phyloP scores from a whole-genome alignment of 2,329 filamentous ascomycete species.

The Trichophyton verrucosum region DNA sequence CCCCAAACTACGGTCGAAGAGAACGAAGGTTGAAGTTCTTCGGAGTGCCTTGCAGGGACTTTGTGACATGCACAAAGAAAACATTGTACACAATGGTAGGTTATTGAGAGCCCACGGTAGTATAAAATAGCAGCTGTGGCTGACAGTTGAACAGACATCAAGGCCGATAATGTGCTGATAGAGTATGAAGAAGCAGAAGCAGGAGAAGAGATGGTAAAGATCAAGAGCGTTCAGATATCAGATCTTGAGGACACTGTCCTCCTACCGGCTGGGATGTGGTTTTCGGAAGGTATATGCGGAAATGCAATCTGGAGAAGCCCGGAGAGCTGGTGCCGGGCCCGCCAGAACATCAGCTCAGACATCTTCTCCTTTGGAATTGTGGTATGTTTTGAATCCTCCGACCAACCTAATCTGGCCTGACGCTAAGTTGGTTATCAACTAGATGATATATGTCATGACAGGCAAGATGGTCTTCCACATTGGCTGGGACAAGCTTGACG shows the following conservation, averaged over 20 bases:
- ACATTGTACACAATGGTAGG: slow-evolving; percentile 24
- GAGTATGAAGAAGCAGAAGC: slow-evolving; percentile 19
- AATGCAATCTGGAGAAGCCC: slow-evolving; percentile 27
- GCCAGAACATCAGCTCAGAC: slow-evolving; percentile 23
- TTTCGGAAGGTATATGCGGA: slow-evolving; percentile 19
- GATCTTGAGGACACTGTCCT: slow-evolving; percentile 23
- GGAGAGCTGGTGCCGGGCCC: slow-evolving; percentile 23
- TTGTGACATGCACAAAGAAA: slow-evolving; percentile 22
- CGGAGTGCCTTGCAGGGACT: slow-evolving; percentile 19
- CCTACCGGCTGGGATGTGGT: slow-evolving; percentile 17
- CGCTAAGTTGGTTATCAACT: slow-evolving; percentile 4
- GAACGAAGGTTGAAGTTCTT: slow-evolving; percentile 13
- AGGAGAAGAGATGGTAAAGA: slow-evolving; percentile 3
- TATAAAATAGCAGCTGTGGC: background rate
- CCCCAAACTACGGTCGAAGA: slow-evolving; percentile 10
- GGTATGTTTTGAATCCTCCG: slow-evolving; percentile 12
- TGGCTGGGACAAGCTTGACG: slow-evolving; percentile 15
- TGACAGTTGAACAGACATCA: slow-evolving; percentile 20
- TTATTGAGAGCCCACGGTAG: slow-evolving; percentile 5
- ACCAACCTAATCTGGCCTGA: too few relatives aligned
- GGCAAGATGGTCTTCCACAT: slow-evolving; percentile 21
- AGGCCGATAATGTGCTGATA: slow-evolving; percentile 27
- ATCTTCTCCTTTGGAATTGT: slow-evolving; percentile 27
- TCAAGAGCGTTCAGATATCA: slow-evolving; percentile 21
- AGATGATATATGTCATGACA: slow-evolving; percentile 23